phyloP scores from a whole-genome alignment of 1,284 basidiomycete species.

The Malassezia obtusa region DNA sequence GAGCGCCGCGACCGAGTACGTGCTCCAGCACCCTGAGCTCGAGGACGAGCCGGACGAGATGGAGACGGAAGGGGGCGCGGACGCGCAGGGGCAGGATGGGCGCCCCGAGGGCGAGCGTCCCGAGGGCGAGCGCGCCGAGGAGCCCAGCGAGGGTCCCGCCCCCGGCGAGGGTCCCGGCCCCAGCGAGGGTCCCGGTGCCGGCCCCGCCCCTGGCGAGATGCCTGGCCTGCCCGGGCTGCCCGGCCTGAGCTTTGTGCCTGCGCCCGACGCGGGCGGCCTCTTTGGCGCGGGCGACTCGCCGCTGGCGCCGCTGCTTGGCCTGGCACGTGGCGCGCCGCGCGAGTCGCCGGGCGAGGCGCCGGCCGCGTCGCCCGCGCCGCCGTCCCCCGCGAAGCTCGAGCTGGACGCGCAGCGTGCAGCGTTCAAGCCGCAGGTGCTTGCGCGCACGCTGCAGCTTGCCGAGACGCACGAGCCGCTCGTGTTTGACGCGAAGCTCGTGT shows the following conservation, averaged over 20 bases:
- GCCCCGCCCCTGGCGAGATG: not conserved
- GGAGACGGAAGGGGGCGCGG: slow-evolving; percentile 20
- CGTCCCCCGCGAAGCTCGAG: slow-evolving; percentile 14
- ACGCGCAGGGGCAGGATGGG: slow-evolving; percentile 13
- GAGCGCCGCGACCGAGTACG: slow-evolving; percentile 74
- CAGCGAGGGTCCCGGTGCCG: not conserved
- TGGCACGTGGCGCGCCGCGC: not conserved
- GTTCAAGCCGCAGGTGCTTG: slow-evolving; percentile 46
- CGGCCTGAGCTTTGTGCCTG: not conserved
- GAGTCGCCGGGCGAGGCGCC: not conserved
- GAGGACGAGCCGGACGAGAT: slow-evolving; percentile 27
- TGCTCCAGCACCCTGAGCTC: slow-evolving; percentile 55
- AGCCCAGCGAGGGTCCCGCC: too few relatives aligned
- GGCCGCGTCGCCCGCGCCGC: slow-evolving; percentile 1
- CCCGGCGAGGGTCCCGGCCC: not conserved
- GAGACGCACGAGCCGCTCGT: slow-evolving; percentile 78
- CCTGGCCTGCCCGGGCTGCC: not conserved
- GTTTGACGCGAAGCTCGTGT: slow-evolving; percentile 60
- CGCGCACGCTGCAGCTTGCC: slow-evolving; percentile 58
- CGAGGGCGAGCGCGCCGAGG: too few relatives aligned
- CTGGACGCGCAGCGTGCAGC: slow-evolving; percentile 48
- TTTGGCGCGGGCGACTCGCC: not conserved
- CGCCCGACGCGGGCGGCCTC: not conserved
- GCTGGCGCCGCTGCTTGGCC: not conserved
- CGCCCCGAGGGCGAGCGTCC: not conserved